Evolutionary conservation across 2,329 filamentous ascomycete genomes (phyloP).

Genomic region (Pochonia chlamydosporia): DNA sequence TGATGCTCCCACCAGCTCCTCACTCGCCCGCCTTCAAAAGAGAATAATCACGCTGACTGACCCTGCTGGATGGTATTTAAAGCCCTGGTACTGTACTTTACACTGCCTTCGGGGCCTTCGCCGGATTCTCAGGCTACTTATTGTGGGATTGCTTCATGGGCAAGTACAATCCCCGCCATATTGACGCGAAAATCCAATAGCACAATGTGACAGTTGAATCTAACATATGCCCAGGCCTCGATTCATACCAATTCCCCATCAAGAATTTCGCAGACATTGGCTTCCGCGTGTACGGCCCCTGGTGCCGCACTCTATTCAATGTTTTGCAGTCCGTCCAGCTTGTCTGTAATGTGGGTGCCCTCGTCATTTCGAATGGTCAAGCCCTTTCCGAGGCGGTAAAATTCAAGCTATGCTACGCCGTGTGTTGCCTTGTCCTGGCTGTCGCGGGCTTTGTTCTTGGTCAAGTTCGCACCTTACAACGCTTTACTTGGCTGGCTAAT

Average conservation of each 20-base stretch:
- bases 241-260: constrained; percentile 39
- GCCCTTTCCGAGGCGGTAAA: constrained; percentile 47
- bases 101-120: constrained; percentile 34
- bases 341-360: constrained; percentile 43
- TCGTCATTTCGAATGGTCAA: constrained; percentile 48
- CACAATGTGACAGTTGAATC: too few species aligned
- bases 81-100: constrained; percentile 36
- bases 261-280: constrained; percentile 40
- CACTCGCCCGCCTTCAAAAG: too few species aligned
- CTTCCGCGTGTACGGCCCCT: constrained; percentile 39
- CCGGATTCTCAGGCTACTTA: constrained; percentile 32
- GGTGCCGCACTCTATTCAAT: constrained; percentile 40
- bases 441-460: constrained; percentile 45
- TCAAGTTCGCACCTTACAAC: constrained; percentile 49
- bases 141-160: constrained; percentile 38
- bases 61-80: too few species aligned
- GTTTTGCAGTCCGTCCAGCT: constrained; percentile 40
- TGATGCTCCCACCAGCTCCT: too few species aligned
- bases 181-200: too few species aligned
- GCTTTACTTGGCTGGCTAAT: constrained; percentile 50
- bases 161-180: too few species aligned
- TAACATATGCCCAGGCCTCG: constrained; percentile 24
- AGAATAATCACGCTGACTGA: too few species aligned
- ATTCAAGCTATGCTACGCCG: constrained; percentile 43
- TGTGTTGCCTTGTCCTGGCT: constrained; percentile 45